Conservation (phyloP, 1,139 yeast genomes). For the Suhomyces terraborum region DNA sequence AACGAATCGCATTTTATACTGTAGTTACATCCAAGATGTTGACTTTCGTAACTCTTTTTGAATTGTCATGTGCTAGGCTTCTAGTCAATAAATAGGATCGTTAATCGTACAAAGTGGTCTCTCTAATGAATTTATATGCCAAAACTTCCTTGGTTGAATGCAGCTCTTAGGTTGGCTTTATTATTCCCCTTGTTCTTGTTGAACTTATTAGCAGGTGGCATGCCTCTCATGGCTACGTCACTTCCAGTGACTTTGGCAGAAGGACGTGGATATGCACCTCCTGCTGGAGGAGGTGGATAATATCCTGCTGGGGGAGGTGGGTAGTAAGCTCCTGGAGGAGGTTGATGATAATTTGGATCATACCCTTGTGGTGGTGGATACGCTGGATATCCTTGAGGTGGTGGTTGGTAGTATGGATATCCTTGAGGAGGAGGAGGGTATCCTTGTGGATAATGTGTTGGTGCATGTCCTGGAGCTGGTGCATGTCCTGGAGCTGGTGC, state of each 20-base stretch:
- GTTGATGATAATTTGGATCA: slow-evolving; percentile 12
- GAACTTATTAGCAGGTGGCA: slow-evolving; percentile 39
- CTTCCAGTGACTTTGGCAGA: slow-evolving; percentile 25
- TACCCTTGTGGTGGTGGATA: slow-evolving; percentile 16
- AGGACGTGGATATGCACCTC: slow-evolving; percentile 11
- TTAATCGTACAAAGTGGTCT: background rate
- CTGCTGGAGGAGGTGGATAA: slow-evolving; percentile 20
- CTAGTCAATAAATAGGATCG: slow-evolving; percentile 4
- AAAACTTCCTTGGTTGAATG: slow-evolving; percentile 43
- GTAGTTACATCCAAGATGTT: background rate
- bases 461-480: slow-evolving; percentile 12
- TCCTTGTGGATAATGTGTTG: slow-evolving; percentile 9
- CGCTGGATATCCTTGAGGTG: slow-evolving; percentile 10
- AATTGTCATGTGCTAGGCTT: background rate
- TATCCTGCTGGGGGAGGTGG: slow-evolving; percentile 21
- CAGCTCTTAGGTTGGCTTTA: slow-evolving; percentile 45
- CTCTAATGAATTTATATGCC: slow-evolving; percentile 39
- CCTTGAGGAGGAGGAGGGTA: slow-evolving; percentile 11
- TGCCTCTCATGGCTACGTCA: slow-evolving; percentile 39
- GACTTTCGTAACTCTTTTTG: background rate
- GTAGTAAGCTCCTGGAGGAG: slow-evolving; percentile 17
- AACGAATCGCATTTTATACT: background rate
- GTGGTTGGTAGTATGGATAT: slow-evolving; percentile 7
- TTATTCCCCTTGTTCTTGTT: slow-evolving; percentile 39
- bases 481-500: slow-evolving; percentile 2